Evolutionary conservation across 176 grass and related monocot genomes (phyloP).

Genomic region (Tillandsia leiboldiana): DNA sequence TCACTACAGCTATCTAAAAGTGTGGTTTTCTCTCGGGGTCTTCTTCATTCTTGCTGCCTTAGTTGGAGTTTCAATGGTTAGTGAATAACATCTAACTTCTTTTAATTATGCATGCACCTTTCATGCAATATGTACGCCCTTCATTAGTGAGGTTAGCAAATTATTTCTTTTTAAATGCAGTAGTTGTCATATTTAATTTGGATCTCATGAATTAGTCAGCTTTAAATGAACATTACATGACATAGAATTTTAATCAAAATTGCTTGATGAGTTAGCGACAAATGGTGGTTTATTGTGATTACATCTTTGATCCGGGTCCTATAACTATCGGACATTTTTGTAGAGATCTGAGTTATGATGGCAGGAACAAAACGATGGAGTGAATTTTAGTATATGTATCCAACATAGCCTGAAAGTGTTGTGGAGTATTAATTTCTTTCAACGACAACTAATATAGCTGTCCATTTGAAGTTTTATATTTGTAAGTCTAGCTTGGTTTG

Average conservation of each 20-base stretch:
- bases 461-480: too few species aligned
- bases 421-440: too few species aligned
- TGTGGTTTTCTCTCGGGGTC: conserved; percentile 73
- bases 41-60: conserved; percentile 53
- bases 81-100: conserved; percentile 8
- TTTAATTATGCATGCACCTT: not conserved
- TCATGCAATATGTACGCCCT: not conserved
- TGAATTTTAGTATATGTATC: not conserved
- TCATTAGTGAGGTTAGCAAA: not conserved
- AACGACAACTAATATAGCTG: too few species aligned
- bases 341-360: too few species aligned
- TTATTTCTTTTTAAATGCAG: conserved; percentile 13
- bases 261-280: not conserved
- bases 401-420: too few species aligned
- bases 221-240: not conserved
- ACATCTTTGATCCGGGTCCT: not conserved
- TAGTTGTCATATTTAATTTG: conserved; percentile 3
- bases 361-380: not conserved
- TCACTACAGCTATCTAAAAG: conserved; percentile 39
- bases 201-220: not conserved
- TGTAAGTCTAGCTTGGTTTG: too few species aligned
- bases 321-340: too few species aligned
- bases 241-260: not conserved
- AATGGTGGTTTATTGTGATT: not conserved
- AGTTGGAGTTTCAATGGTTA: conserved; percentile 57